Evolutionary conservation across 2,329 filamentous ascomycete genomes (phyloP), one percentile per base, ranked within the genome.

Genomic region (Epichloe bromicola): DNA sequence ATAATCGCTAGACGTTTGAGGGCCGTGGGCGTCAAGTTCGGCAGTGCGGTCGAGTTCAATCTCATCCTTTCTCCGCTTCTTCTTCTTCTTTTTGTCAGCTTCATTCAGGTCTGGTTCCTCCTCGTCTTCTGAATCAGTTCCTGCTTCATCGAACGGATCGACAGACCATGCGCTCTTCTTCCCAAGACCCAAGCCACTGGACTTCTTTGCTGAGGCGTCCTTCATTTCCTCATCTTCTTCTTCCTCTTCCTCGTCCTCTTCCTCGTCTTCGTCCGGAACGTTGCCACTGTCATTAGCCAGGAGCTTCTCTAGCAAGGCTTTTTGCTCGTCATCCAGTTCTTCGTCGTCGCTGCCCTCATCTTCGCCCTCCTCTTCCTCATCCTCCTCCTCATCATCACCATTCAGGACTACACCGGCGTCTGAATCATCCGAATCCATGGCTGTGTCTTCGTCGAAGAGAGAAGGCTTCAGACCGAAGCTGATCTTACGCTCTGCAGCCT

Each of bases 391-490:
- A 14, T 73, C 73, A 34, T 66, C 67, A 12, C 71, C 72, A 15
- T 74, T 73, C 34, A 71, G 69, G 6, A 74, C 63, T 30, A 64
- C 65, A 43, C 68, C 76, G 20, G 67, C 72, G 5, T 74, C 74
- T 2, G 74, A 72, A 23, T 72, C 65, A 45, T 72, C 64, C 44
- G 65, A 67, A 14, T 73, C 73, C 59, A 70, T 74, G 50, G 75
- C 75, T 23, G 73, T 75, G 19, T 76, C 78, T 15, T 72, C 75
- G 46, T 83, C 80, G 61, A 98, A 91, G 62, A 95, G 88, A 10
- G 88, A 94, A 38, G 93, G 88, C 70, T 97, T 98, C 54, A 98
- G 72, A 1, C 90, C 88, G 60, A 98, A 88, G 59, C 80, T 95
- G 59, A 98, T 84, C 59, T 85, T 83, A 64, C 83, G 83, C 66